A percentile compares a stretch with the other conserved stretches of the same genome.
phyloP scores from a whole-genome alignment of 2,329 filamentous ascomycete species.

The Talaromyces sp. region DNA sequence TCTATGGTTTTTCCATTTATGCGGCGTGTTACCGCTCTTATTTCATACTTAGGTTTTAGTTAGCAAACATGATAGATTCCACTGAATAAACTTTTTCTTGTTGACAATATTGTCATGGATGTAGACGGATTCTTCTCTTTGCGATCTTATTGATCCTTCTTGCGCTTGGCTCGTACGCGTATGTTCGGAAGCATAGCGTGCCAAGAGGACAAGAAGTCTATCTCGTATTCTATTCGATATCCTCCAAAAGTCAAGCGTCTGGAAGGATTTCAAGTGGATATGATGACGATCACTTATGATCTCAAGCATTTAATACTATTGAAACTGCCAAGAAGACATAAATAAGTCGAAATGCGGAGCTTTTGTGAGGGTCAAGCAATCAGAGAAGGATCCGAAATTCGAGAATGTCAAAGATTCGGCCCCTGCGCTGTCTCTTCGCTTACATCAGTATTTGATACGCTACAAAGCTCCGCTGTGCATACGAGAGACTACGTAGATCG shows the following conservation, averaged over 20 bases:
- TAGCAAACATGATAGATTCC: background rate
- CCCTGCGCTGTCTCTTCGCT: background rate
- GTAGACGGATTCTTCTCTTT: background rate
- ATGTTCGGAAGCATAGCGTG: background rate
- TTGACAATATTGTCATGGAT: background rate
- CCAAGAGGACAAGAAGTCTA: background rate
- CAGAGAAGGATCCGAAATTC: background rate
- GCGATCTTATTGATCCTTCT: background rate
- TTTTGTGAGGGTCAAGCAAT: background rate
- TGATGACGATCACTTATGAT: background rate
- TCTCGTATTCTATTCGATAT: background rate
- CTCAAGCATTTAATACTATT: background rate
- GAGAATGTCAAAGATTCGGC: background rate
- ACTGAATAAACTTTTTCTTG: background rate
- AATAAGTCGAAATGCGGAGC: background rate
- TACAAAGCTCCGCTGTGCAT: background rate
- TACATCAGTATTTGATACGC: background rate
- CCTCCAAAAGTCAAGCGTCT: background rate
- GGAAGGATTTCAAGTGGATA: background rate
- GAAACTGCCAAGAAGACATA: background rate
- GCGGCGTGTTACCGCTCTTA: background rate
- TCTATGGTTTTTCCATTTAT: background rate
- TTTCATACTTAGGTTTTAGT: background rate
- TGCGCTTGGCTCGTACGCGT: background rate
- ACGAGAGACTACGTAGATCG: background rate